A percentile compares a stretch with the other conserved stretches of the same genome.
Evolutionary conservation across 208 protist genomes (phyloP).

Genomic region (Borovskyia barvae): DNA sequence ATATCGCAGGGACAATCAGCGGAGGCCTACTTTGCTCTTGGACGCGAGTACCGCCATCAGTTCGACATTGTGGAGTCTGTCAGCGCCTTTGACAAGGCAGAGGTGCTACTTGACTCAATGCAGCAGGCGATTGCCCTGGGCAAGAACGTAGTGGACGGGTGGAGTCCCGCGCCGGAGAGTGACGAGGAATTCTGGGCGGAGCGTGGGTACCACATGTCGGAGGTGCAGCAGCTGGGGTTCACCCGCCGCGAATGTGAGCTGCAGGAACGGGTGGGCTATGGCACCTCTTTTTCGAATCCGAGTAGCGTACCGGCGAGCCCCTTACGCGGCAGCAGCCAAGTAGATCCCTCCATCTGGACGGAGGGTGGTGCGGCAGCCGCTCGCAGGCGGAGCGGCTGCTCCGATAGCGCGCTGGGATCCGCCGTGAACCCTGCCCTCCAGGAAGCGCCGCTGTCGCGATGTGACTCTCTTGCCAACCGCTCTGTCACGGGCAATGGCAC

Average conservation of each 20-base stretch:
- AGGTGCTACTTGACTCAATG: constrained; percentile 45
- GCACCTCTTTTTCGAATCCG: neutral
- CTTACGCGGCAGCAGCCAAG: neutral
- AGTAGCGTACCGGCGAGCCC: constrained; percentile 9
- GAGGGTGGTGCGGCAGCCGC: neutral
- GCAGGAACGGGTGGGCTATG: constrained; percentile 23
- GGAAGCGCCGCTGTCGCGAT: neutral
- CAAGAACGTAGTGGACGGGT: constrained; percentile 18
- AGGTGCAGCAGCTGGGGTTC: constrained; percentile 38
- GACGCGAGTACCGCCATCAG: constrained; percentile 56
- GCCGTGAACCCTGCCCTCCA: neutral
- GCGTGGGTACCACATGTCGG: constrained; percentile 50
- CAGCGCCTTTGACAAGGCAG: constrained; percentile 60
- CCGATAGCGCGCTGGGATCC: neutral
- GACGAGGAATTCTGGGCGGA: constrained; percentile 77
- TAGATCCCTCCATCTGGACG: neutral
- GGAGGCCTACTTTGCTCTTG: constrained; percentile 68
- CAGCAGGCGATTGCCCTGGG: constrained; percentile 22
- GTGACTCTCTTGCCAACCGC: neutral
- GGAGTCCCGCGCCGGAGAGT: constrained; percentile 22
- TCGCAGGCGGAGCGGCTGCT: neutral
- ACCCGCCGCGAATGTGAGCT: constrained; percentile 46
- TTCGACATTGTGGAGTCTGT: constrained; percentile 49
- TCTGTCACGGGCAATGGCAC: constrained; percentile 3
- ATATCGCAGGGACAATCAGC: constrained; percentile 46